Conservation (phyloP, 2,329 filamentous ascomycete genomes). For the Fusarium pilosicola region DNA sequence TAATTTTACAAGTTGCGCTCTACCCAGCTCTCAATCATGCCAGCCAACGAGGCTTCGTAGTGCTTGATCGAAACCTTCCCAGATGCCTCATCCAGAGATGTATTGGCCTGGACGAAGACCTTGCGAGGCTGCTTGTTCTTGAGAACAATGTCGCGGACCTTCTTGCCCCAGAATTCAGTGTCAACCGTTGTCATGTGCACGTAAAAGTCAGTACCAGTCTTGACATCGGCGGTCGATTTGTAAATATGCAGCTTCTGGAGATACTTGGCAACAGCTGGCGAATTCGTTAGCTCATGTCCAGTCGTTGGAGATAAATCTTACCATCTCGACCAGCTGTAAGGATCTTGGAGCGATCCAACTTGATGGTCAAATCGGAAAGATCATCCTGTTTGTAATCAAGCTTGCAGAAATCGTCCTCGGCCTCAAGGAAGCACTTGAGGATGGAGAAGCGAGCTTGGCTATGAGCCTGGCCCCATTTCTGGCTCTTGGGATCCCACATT, state of each 20-base stretch:
- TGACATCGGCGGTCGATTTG: constrained; percentile 88
- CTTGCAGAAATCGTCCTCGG: constrained; percentile 87
- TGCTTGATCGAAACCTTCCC: constrained; percentile 82
- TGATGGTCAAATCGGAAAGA: constrained; percentile 83
- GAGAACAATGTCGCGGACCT: constrained; percentile 79
- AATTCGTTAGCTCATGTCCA: constrained; percentile 36
- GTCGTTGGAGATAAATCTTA: constrained; percentile 42
- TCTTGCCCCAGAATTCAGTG: constrained; percentile 82
- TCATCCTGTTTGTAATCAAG: constrained; percentile 78
- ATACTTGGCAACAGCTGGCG: constrained; percentile 79
- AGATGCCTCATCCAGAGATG: constrained; percentile 72
- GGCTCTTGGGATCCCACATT: constrained; percentile 91
- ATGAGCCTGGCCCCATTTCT: constrained; percentile 93
- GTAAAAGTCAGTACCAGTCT: constrained; percentile 82
- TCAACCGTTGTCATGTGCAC: constrained; percentile 85
- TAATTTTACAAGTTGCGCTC: constrained; percentile 65
- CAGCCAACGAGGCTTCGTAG: constrained; percentile 83
- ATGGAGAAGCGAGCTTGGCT: constrained; percentile 94
- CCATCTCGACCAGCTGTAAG: constrained; percentile 80
- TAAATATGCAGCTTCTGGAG: constrained; percentile 92
- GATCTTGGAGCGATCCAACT: constrained; percentile 87
- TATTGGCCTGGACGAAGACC: constrained; percentile 96
- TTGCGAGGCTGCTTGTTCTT: constrained; percentile 84
- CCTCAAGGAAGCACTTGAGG: constrained; percentile 83
- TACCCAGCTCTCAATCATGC: constrained; percentile 85